Percentiles rank a stretch among this genome's conserved stretches.
These are phyloP conservation scores for Sordariomycetes sp. DNA, from an alignment of 2,329 filamentous ascomycete species.

Conservation along the genomic window DNA sequence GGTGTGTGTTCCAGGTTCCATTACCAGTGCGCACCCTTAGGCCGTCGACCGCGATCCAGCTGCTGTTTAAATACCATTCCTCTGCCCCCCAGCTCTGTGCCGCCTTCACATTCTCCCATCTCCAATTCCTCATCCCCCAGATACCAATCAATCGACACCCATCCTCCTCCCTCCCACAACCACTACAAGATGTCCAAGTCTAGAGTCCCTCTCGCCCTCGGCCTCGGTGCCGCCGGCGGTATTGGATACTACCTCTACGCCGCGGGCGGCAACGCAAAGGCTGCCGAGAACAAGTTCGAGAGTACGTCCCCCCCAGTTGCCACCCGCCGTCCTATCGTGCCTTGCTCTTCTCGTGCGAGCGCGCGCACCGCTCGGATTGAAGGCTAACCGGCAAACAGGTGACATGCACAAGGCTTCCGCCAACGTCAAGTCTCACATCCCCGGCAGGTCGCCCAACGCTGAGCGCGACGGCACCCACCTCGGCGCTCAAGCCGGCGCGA, in stretches of 20 bases:
- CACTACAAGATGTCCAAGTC: conserved; percentile 34
- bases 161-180: conserved; percentile 5
- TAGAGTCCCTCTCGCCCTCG: conserved; percentile 40
- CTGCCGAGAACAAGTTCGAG: conserved; percentile 79
- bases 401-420: conserved; percentile 64
- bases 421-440: conserved; percentile 57
- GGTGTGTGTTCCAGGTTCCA: no score
- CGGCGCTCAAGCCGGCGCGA: conserved; percentile 44
- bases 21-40: no score
- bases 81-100: background rate
- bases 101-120: background rate
- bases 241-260: conserved; percentile 87
- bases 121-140: background rate
- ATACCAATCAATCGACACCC: no score
- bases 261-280: conserved; percentile 71
- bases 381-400: conserved; percentile 37
- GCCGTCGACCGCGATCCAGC: no score
- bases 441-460: conserved; percentile 50
- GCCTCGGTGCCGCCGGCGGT: conserved; percentile 55
- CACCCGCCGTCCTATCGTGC: conserved; percentile 1
- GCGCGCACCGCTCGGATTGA: background rate
- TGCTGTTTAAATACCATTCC: background rate
- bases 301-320: conserved; percentile 40
- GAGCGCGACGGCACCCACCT: conserved; percentile 51
- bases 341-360: background rate